Evolutionary conservation across 1,284 basidiomycete genomes (phyloP).

Genomic region (Phylloporus gajari): DNA sequence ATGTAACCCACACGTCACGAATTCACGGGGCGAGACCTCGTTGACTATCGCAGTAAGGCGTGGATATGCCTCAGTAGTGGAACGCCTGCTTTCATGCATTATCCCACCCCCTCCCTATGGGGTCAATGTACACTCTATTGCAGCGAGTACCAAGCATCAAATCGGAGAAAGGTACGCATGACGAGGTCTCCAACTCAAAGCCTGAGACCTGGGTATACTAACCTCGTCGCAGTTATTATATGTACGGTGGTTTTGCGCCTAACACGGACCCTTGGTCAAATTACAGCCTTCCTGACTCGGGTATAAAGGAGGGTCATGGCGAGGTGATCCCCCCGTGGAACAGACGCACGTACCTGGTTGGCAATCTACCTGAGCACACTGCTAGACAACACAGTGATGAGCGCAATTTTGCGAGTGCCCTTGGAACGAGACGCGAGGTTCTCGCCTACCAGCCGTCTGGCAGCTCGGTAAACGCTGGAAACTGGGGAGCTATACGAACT

Average conservation of each 20-base stretch:
- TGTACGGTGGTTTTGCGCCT: background rate
- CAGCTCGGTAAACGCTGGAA: background rate
- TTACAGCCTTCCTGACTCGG: background rate
- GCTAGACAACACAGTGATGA: conserved; percentile 3
- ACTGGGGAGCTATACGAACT: conserved; percentile 3
- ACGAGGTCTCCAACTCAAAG: background rate
- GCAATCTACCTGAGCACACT: conserved; percentile 17
- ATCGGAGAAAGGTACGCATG: conserved; percentile 24
- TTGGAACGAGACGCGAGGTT: conserved; percentile 1
- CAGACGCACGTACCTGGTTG: conserved; percentile 9
- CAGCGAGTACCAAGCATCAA: too few relatives aligned
- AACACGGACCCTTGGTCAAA: conserved; percentile 16
- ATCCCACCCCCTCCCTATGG: too few relatives aligned
- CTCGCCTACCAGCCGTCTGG: conserved; percentile 2
- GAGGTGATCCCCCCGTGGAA: background rate
- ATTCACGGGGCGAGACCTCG: too few relatives aligned
- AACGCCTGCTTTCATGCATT: too few relatives aligned
- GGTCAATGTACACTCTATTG: too few relatives aligned
- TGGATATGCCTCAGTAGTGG: too few relatives aligned
- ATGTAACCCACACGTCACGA: too few relatives aligned
- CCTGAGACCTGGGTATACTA: conserved; percentile 2
- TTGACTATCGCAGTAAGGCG: too few relatives aligned
- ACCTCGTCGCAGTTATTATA: conserved; percentile 14
- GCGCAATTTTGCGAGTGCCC: background rate
- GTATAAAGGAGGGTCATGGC: conserved; percentile 6